These are phyloP conservation scores for Trichaptum fuscoviolaceum DNA, from an alignment of 768 basidiomycete species.

Conservation along the genomic window DNA sequence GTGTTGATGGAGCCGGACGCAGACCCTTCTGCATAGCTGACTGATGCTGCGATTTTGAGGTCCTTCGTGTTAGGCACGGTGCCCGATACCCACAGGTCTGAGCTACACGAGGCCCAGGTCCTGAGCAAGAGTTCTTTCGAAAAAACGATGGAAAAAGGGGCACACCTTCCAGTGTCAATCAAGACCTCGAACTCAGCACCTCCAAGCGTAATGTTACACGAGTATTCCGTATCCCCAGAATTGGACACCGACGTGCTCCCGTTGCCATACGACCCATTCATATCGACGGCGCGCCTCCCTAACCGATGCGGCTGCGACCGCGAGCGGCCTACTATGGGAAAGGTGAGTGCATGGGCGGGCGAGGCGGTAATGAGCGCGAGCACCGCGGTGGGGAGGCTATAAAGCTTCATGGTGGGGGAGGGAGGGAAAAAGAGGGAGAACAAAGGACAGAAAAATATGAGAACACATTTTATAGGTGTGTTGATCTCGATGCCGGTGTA, in stretches of 20 bases:
- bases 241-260: conserved; percentile 9
- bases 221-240: conserved; percentile 22
- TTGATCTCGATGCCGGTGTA: neutral
- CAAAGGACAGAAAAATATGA: neutral
- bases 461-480: neutral
- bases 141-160: neutral
- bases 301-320: neutral
- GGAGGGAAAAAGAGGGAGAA: neutral
- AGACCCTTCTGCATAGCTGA: conserved; percentile 21
- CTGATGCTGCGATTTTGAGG: conserved; percentile 16
- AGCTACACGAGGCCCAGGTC: conserved; percentile 14
- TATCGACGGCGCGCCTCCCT: neutral
- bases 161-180: conserved; percentile 30
- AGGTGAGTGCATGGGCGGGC: neutral
- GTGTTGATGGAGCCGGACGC: conserved; percentile 20
- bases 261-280: conserved; percentile 3
- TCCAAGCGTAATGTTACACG: conserved; percentile 23
- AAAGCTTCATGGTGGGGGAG: neutral
- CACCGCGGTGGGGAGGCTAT: neutral
- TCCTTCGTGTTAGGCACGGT: conserved; percentile 18
- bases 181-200: conserved; percentile 21
- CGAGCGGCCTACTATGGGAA: neutral
- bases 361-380: neutral
- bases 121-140: neutral
- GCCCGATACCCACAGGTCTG: conserved; percentile 27